Evolutionary conservation across 1,139 yeast genomes (phyloP).

Genomic region (Blastobotrys aristatus): DNA sequence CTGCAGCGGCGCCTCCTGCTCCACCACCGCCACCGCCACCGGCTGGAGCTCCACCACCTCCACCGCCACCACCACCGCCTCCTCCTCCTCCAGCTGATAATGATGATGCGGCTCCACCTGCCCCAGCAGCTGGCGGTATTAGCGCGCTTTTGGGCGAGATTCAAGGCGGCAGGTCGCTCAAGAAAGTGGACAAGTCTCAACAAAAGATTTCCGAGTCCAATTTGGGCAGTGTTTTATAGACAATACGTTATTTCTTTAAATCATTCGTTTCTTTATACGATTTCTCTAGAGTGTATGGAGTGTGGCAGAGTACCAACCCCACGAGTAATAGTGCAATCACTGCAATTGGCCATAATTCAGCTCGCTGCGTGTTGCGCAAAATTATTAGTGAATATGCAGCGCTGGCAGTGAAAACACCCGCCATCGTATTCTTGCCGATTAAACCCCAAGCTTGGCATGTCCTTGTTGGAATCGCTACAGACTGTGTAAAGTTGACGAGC

Average conservation of each 20-base stretch:
- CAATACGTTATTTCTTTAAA: too few species aligned
- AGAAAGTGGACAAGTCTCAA: conserved; percentile 45
- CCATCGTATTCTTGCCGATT: too few species aligned
- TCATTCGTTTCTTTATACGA: background rate
- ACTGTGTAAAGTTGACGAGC: too few species aligned
- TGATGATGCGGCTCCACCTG: conserved; percentile 30
- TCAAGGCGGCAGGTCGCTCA: conserved; percentile 47
- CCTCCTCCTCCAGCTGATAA: conserved; percentile 29
- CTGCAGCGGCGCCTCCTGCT: conserved; percentile 3
- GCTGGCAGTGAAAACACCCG: too few species aligned
- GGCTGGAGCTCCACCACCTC: conserved; percentile 17
- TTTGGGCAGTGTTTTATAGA: conserved; percentile 44
- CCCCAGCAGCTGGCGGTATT: conserved; percentile 39
- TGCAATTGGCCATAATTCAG: too few species aligned
- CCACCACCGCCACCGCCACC: conserved; percentile 22
- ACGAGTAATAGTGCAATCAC: too few species aligned
- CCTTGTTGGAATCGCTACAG: too few species aligned
- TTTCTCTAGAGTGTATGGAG: background rate
- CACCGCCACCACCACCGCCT: conserved; percentile 26
- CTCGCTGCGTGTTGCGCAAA: too few species aligned
- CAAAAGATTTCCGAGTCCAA: conserved; percentile 41
- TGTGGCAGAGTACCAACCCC: too few species aligned
- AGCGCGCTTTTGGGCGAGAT: conserved; percentile 53
- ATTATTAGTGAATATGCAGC: too few species aligned
- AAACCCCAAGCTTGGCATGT: too few species aligned